phyloP scores from a whole-genome alignment of 768 basidiomycete genomes.

The Naganishia onofrii region DNA sequence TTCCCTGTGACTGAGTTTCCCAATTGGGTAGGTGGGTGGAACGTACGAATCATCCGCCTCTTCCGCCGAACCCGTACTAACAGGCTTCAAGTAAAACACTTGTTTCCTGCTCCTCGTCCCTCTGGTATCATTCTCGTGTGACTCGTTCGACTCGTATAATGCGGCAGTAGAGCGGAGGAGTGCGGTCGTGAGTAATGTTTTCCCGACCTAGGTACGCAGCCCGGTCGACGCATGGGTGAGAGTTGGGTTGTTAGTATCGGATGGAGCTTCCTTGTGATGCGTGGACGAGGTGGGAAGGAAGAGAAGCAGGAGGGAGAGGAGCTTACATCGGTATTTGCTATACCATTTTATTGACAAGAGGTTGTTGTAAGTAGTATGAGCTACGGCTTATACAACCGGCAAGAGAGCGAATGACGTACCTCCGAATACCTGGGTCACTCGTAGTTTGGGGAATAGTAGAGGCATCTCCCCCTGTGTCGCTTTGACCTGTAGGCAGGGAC shows the following conservation, averaged over 20 bases:
- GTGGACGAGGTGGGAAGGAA: background rate
- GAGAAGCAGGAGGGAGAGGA: background rate
- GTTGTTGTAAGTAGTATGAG: background rate
- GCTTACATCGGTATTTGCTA: conserved; percentile 76
- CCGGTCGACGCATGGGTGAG: too few species aligned
- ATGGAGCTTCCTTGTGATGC: too few species aligned
- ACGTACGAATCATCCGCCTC: conserved; percentile 80
- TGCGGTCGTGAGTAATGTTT: conserved; percentile 83
- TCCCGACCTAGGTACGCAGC: conserved; percentile 75
- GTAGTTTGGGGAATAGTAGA: conserved; percentile 76
- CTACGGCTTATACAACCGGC: background rate
- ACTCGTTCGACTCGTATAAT: conserved; percentile 31
- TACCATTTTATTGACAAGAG: background rate
- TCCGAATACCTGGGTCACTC: conserved; percentile 87
- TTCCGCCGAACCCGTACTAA: conserved; percentile 76
- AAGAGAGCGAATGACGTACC: conserved; percentile 36
- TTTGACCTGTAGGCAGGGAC: too few species aligned
- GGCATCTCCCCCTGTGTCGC: conserved; percentile 60
- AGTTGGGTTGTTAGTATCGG: too few species aligned
- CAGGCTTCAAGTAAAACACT: conserved; percentile 66
- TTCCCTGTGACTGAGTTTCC: background rate
- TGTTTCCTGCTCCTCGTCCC: background rate
- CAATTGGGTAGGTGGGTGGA: background rate
- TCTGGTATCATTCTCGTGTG: background rate
- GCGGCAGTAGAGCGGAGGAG: conserved; percentile 74